These are phyloP conservation scores for Penicillium rolfsii DNA, from an alignment of 2,329 filamentous ascomycete species.

Conservation along the genomic window DNA sequence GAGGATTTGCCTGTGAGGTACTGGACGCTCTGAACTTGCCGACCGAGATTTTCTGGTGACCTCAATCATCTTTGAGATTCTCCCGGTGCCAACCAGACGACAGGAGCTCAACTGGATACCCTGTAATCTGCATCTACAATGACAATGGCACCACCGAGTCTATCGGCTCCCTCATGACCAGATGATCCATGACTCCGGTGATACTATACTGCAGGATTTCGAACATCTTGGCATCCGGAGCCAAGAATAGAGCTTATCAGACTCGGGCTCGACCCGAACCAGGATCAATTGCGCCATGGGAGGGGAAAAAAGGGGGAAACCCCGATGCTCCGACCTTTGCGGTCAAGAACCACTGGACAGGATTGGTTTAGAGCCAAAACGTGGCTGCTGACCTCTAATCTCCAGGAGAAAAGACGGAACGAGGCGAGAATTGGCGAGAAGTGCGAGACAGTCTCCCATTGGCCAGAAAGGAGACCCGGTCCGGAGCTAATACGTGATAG, in stretches of 20 bases:
- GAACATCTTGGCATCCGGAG: not conserved
- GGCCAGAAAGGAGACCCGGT: not conserved
- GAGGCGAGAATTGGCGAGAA: not conserved
- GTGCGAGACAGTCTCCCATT: not conserved
- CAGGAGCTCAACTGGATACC: not conserved
- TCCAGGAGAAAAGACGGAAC: not conserved
- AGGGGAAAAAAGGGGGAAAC: not conserved
- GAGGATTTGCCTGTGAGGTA: not conserved
- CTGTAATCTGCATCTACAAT: too few relatives aligned
- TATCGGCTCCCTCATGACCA: not conserved
- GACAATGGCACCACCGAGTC: too few relatives aligned
- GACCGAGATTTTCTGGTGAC: not conserved
- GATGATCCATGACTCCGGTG: too few relatives aligned
- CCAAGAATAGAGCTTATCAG: slow-evolving; percentile 2
- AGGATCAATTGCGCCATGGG: not conserved
- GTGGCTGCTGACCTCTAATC: slow-evolving; percentile 2
- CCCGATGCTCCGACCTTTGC: not conserved
- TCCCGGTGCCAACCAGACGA: not conserved
- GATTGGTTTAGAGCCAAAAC: not conserved
- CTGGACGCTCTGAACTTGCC: not conserved
- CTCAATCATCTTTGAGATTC: too few relatives aligned
- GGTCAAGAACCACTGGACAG: not conserved
- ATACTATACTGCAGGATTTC: too few relatives aligned
- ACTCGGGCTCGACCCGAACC: not conserved
- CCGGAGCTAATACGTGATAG: not conserved